Percentiles rank a stretch among this genome's conserved stretches.
Evolutionary conservation across 2,329 filamentous ascomycete genomes (phyloP).

Genomic region (Colletotrichum theobromicola): DNA sequence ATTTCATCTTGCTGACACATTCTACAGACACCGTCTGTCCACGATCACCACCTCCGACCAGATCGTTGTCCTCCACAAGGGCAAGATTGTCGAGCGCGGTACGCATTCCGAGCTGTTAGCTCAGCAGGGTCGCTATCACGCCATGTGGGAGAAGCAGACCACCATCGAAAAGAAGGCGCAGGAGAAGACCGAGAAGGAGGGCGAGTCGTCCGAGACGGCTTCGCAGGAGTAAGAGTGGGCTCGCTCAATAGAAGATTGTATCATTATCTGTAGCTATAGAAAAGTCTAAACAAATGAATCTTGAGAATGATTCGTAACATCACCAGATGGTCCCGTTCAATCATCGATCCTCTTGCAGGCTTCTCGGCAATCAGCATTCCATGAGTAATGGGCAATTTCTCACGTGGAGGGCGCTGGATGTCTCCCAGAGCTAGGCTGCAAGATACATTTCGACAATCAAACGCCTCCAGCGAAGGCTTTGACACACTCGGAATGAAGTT

Average conservation of each 20-base stretch:
- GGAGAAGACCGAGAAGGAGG: conserved; percentile 16
- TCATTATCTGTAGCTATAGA: background rate
- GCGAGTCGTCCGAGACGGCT: conserved; percentile 12
- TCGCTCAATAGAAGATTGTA: background rate
- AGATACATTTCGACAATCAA: background rate
- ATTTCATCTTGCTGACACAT: background rate
- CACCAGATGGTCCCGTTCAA: background rate
- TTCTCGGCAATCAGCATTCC: background rate
- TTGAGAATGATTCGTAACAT: background rate
- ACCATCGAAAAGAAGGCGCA: conserved; percentile 40
- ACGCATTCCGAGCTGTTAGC: conserved; percentile 52
- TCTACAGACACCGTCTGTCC: conserved; percentile 56
- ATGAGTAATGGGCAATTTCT: background rate
- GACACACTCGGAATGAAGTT: background rate
- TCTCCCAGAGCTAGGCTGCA: background rate
- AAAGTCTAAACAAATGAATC: background rate
- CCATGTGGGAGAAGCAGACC: conserved; percentile 59
- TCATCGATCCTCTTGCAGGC: background rate
- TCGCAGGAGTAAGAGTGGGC: conserved; percentile 1
- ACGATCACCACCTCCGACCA: conserved; percentile 62
- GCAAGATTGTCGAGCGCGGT: conserved; percentile 55
- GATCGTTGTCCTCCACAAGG: conserved; percentile 59
- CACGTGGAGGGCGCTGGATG: background rate
- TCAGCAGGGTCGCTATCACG: conserved; percentile 50
- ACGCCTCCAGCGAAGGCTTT: background rate